Conservation (phyloP, 2,329 filamentous ascomycete species). For the Cordyceps cateniannulata region DNA sequence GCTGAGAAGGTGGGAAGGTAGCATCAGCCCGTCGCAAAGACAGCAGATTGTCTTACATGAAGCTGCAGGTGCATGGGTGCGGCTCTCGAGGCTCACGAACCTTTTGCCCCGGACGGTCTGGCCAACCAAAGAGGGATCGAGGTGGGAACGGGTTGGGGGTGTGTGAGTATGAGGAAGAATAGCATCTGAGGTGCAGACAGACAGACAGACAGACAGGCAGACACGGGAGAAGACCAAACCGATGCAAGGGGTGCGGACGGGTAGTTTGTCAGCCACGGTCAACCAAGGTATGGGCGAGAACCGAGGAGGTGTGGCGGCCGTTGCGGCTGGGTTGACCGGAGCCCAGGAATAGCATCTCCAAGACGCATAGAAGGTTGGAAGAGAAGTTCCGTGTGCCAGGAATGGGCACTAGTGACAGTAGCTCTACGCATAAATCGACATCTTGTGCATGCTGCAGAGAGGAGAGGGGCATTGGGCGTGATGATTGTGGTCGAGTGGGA, state of each 20-base stretch:
- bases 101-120: not conserved
- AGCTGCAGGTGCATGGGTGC: not conserved
- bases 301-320: not conserved
- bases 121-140: not conserved
- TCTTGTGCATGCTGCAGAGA: not conserved
- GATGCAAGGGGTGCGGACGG: not conserved
- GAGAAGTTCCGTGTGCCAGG: not conserved
- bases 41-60: conserved; percentile 11
- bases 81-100: not conserved
- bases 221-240: not conserved
- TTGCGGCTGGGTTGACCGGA: not conserved
- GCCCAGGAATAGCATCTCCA: conserved; percentile 4
- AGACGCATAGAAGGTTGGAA: conserved; percentile 3
- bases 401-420: not conserved
- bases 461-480: not conserved
- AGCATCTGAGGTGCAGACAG: not conserved
- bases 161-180: not conserved
- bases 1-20: conserved; percentile 3
- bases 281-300: conserved; percentile 2
- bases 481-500: not conserved
- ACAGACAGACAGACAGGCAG: too few species aligned
- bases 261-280: not conserved
- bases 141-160: not conserved
- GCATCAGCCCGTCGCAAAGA: conserved; percentile 7
- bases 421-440: conserved; percentile 9